These are phyloP conservation scores for Corniculantispora saksenae DNA, from an alignment of 2,329 filamentous ascomycete genomes.

Conservation along the genomic window DNA sequence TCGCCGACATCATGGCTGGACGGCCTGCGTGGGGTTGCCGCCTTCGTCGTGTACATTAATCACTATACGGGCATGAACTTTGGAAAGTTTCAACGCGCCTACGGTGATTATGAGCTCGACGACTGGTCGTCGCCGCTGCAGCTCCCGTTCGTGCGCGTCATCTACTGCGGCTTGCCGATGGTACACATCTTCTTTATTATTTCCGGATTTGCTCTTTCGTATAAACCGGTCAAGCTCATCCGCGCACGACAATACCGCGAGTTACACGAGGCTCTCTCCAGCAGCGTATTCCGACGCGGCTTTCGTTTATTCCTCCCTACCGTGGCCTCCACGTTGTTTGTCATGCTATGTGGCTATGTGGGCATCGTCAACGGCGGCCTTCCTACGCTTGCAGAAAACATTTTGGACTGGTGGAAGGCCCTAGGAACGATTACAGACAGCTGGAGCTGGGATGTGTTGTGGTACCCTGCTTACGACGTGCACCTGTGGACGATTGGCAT, in stretches of 20 bases:
- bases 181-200: constrained; percentile 57
- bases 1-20: constrained; percentile 51
- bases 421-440: constrained; percentile 18
- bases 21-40: constrained; percentile 49
- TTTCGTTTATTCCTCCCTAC: constrained; percentile 46
- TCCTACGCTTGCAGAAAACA: constrained; percentile 33
- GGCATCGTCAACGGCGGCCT: constrained; percentile 37
- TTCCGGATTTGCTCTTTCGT: constrained; percentile 54
- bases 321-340: constrained; percentile 41
- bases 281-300: constrained; percentile 43
- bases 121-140: constrained; percentile 39
- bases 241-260: constrained; percentile 46
- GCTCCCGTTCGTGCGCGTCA: constrained; percentile 46
- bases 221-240: constrained; percentile 44
- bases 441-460: constrained; percentile 26
- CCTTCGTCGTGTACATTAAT: constrained; percentile 49
- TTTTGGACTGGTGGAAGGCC: constrained; percentile 39
- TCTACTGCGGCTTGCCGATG: constrained; percentile 49
- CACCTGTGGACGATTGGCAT: constrained; percentile 59
- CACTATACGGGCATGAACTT: constrained; percentile 41
- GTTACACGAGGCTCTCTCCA: constrained; percentile 41
- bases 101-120: constrained; percentile 38
- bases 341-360: constrained; percentile 37
- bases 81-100: constrained; percentile 28
- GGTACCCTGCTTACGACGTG: constrained; percentile 39